Evolutionary conservation across 1,284 basidiomycete genomes (phyloP).

Genomic region (Apiotrichum sp.): DNA sequence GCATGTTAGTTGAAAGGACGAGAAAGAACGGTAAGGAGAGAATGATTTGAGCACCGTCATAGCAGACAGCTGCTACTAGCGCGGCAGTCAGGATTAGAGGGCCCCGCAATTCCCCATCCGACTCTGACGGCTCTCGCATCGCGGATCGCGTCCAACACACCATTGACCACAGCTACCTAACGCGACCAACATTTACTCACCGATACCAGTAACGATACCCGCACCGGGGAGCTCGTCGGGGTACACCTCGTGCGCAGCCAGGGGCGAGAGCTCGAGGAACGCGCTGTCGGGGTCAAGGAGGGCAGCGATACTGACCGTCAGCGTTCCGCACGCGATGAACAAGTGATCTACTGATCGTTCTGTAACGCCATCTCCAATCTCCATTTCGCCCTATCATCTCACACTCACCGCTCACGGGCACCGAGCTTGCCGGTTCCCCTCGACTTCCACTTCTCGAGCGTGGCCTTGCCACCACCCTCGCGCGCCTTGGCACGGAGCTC

Average conservation of each 20-base stretch:
- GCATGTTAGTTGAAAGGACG: neutral
- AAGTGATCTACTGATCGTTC: too few relatives aligned
- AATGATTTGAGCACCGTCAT: too few relatives aligned
- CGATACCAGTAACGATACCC: constrained; percentile 85
- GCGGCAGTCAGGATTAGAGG: too few relatives aligned
- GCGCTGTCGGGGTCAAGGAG: constrained; percentile 81
- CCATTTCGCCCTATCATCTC: neutral
- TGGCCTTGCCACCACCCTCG: constrained; percentile 54
- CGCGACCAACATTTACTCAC: constrained; percentile 39
- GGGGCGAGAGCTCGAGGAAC: constrained; percentile 78
- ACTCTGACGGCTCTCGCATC: too few relatives aligned
- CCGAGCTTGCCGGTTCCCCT: constrained; percentile 72
- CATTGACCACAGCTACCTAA: too few relatives aligned
- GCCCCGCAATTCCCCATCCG: too few relatives aligned
- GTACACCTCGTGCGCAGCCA: constrained; percentile 86
- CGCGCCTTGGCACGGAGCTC: constrained; percentile 50
- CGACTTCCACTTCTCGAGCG: constrained; percentile 62
- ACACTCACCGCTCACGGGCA: constrained; percentile 70
- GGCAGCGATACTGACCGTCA: constrained; percentile 52
- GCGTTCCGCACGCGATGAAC: too few relatives aligned
- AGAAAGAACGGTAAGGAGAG: too few relatives aligned
- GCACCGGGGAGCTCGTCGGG: constrained; percentile 75
- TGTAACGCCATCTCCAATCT: too few relatives aligned
- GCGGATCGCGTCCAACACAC: too few relatives aligned
- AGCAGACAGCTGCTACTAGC: too few relatives aligned